Conservation (phyloP, 345 rosid genomes). For the Murraya koenigii region DNA sequence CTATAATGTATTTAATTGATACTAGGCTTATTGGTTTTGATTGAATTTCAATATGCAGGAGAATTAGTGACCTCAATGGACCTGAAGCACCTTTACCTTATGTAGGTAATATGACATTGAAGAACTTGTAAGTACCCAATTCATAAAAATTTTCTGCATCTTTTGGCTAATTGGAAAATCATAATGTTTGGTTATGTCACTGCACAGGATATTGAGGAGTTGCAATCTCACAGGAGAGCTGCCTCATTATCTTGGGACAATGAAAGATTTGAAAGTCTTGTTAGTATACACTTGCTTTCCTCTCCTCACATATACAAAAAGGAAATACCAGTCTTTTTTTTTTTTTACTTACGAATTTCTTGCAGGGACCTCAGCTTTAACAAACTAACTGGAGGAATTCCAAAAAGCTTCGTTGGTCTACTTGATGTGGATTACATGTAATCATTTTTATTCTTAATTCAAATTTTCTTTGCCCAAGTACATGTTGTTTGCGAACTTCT, state of each 20-base stretch:
- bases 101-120: constrained; percentile 17
- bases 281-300: constrained; percentile 9
- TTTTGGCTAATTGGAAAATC: neutral
- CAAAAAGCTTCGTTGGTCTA: neutral
- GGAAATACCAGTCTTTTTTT: too few species aligned
- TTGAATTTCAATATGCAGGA: constrained; percentile 33
- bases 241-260: constrained; percentile 34
- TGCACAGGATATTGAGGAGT: constrained; percentile 52
- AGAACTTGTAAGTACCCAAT: constrained; percentile 31
- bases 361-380: constrained; percentile 53
- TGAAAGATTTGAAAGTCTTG: constrained; percentile 27
- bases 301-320: too few species aligned
- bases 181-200: neutral
- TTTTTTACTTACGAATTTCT: neutral
- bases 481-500: neutral
- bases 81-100: constrained; percentile 39
- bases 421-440: neutral
- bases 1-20: neutral
- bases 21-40: neutral
- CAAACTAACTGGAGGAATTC: constrained; percentile 36
- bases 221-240: constrained; percentile 47
- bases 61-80: constrained; percentile 54
- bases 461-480: neutral
- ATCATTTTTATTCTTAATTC: neutral
- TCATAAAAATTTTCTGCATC: neutral